Conservation (phyloP, 768 basidiomycete species). For the Lactifluus hygrophoroides region DNA sequence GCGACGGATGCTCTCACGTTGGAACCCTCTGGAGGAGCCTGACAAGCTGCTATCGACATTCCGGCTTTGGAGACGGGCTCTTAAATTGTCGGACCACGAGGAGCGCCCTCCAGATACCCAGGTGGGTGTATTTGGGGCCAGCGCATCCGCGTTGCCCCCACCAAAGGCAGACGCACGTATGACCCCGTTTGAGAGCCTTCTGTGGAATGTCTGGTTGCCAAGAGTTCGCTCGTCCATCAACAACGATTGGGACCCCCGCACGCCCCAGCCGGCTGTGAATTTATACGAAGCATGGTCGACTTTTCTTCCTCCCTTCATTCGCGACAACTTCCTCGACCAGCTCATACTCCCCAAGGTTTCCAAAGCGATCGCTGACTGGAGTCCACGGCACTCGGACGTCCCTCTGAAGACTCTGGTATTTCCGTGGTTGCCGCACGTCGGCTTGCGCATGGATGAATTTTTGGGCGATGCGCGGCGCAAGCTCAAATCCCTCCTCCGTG, state of each 20-base stretch:
- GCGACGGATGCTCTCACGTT: slow-evolving; percentile 61
- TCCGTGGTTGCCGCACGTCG: slow-evolving; percentile 91
- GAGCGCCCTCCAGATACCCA: slow-evolving; percentile 34
- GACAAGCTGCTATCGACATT: slow-evolving; percentile 54
- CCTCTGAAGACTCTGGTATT: slow-evolving; percentile 78
- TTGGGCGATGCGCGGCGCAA: slow-evolving; percentile 82
- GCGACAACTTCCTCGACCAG: slow-evolving; percentile 93
- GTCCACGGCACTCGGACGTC: slow-evolving; percentile 44
- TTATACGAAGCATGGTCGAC: slow-evolving; percentile 85
- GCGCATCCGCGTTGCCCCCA: slow-evolving; percentile 26
- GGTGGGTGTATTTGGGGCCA: slow-evolving; percentile 51
- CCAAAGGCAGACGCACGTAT: slow-evolving; percentile 49
- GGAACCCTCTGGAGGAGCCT: slow-evolving; percentile 83
- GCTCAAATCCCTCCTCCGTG: slow-evolving; percentile 66
- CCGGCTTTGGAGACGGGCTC: slow-evolving; percentile 56
- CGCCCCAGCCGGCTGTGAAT: slow-evolving; percentile 66
- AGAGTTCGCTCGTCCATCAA: slow-evolving; percentile 90
- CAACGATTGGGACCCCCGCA: slow-evolving; percentile 82
- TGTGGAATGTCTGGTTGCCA: slow-evolving; percentile 95
- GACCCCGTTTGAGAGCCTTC: slow-evolving; percentile 90
- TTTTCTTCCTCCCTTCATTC: slow-evolving; percentile 83
- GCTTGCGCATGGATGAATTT: slow-evolving; percentile 73
- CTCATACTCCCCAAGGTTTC: slow-evolving; percentile 90
- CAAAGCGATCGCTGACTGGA: slow-evolving; percentile 81
- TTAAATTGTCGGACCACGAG: slow-evolving; percentile 48